Evolutionary conservation across 768 basidiomycete genomes (phyloP), one percentile per base, ranked within the genome.

Genomic region (Agaricus sinodeliciosus): DNA sequence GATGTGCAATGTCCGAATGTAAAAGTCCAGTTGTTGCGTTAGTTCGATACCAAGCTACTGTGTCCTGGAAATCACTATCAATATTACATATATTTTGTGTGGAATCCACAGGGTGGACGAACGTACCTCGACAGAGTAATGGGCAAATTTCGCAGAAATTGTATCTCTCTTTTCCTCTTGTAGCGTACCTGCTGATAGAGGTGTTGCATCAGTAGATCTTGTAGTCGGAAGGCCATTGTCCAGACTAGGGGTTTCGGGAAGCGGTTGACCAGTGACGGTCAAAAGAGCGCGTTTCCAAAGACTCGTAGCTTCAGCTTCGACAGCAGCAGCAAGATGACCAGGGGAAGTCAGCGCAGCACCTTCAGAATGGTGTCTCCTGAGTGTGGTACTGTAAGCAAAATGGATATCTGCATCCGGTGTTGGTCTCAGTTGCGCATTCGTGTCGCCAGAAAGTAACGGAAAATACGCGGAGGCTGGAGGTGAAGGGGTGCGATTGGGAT

Each of bases 381-480:
- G 72, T 0, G 85, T 88, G 0, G 89, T 91, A 59, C 87, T 90
- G 65, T 89, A 91, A 1, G 88, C 84, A 60, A 92, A 92, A 62
- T 92, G 90, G 3, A 79, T 65, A 27, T 78, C 75, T 1, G 90
- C 87, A 48, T 81, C 82, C 0, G 85, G 74, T 0, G 80, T 73
- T 0, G 84, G 81, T 31, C 80, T 74, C 9, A 84, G 72, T 56
- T 80, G 75, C 12, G 71, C 67, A 43, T 69, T 67, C 41, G 72
- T 63, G 66, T 80, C 73, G 49, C 69, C 72, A 16, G 78, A 73
- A 28, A 82, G 75, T 1, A 79, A 65, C 0, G 85, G 77, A 60
- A 91, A 92, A 66, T 91, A 91, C 0, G 87, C 77, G 2, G 89
- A 90, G 0, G 90, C 90, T 0, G 90, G 90, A 2, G 88, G 90